phyloP scores from a whole-genome alignment of 2,329 filamentous ascomycete genomes.

The Penicillium freii region DNA sequence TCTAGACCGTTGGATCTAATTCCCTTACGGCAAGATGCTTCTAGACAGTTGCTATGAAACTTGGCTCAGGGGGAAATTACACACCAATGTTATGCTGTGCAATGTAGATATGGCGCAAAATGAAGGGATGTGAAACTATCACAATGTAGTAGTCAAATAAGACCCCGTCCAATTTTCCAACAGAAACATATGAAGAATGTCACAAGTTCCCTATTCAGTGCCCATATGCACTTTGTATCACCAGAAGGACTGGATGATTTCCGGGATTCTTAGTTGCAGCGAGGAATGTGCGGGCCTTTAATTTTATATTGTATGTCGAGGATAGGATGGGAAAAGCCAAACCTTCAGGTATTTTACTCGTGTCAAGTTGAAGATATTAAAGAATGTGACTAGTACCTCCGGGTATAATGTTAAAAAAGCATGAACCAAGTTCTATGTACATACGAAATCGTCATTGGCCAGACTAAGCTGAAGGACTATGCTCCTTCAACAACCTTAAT shows the following conservation, averaged over 20 bases:
- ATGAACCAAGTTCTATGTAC: neutral
- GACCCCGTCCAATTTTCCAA: neutral
- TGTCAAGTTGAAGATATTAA: neutral
- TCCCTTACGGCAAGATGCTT: neutral
- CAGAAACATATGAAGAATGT: slow-evolving; percentile 7
- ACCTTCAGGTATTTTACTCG: neutral
- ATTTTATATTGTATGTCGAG: neutral
- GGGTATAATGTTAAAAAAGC: neutral
- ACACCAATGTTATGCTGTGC: neutral
- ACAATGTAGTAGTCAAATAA: neutral
- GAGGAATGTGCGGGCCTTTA: slow-evolving; percentile 6
- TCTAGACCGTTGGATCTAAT: neutral
- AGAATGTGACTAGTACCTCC: neutral
- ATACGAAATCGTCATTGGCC: neutral
- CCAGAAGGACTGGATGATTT: neutral
- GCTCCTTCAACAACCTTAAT: neutral
- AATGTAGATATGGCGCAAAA: neutral
- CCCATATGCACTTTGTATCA: neutral
- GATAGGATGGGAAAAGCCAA: neutral
- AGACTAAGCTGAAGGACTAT: neutral
- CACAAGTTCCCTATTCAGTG: neutral
- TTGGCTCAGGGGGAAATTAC: neutral
- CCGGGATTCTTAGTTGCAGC: neutral
- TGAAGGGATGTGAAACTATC: slow-evolving; percentile 4
- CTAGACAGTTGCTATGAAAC: neutral